phyloP scores from a whole-genome alignment of 495 filamentous ascomycete genomes.

The Endocarpon pusillum region DNA sequence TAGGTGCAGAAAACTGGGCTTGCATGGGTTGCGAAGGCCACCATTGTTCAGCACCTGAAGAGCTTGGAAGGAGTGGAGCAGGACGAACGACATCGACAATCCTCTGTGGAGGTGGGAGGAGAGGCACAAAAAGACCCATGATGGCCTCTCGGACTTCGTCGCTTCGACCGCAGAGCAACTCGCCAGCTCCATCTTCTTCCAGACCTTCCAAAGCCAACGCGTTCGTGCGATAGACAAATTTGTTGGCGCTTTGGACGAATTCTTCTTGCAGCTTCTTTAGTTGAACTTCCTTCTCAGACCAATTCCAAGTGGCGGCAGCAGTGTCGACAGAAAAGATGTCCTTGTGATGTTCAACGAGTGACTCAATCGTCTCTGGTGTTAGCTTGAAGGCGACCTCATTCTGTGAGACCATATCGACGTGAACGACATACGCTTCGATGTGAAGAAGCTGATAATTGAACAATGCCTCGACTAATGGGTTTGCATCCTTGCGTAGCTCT shows the following conservation, averaged over 20 bases:
- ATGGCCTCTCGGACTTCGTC: slow-evolving; percentile 87
- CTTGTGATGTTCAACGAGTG: slow-evolving; percentile 92
- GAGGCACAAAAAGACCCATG: slow-evolving; percentile 68
- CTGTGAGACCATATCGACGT: slow-evolving; percentile 96
- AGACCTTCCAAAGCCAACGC: slow-evolving; percentile 84
- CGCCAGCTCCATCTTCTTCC: slow-evolving; percentile 92
- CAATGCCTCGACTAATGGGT: slow-evolving; percentile 77
- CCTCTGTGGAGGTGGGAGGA: slow-evolving; percentile 83
- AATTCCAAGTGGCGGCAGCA: slow-evolving; percentile 78
- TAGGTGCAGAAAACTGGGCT: slow-evolving; percentile 44
- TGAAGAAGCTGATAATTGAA: slow-evolving; percentile 92
- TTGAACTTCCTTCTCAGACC: slow-evolving; percentile 92
- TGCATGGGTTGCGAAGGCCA: slow-evolving; percentile 42
- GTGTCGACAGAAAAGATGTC: slow-evolving; percentile 88
- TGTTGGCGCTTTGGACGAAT: slow-evolving; percentile 93
- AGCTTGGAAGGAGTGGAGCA: slow-evolving; percentile 71
- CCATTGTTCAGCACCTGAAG: slow-evolving; percentile 58
- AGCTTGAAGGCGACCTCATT: slow-evolving; percentile 98
- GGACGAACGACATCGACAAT: slow-evolving; percentile 84
- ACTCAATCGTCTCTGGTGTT: slow-evolving; percentile 89
- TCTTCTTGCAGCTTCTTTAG: slow-evolving; percentile 96
- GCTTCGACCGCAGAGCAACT: slow-evolving; percentile 78
- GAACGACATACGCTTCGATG: slow-evolving; percentile 94
- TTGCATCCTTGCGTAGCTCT: slow-evolving; percentile 68
- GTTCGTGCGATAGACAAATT: slow-evolving; percentile 85